These are phyloP conservation scores for Micromonas pusilla DNA, from an alignment of 139 green algal species.

Conservation along the genomic window DNA sequence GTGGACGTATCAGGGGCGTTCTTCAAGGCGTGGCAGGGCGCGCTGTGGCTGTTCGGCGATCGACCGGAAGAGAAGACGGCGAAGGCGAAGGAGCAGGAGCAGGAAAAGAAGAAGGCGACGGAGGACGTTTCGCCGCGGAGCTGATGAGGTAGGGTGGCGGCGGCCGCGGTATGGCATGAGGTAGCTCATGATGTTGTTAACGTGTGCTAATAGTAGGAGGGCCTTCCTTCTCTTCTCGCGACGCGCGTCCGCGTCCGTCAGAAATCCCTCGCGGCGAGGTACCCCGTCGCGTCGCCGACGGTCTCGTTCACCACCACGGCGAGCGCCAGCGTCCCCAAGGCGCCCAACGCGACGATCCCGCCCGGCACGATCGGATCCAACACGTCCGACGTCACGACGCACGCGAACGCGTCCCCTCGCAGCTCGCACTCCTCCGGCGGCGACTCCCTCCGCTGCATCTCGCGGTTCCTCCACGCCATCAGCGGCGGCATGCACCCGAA, in stretches of 20 bases:
- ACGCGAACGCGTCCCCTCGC: background rate
- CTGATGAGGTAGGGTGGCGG: too few relatives aligned
- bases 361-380: background rate
- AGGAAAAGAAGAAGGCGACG: background rate
- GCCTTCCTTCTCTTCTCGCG: too few relatives aligned
- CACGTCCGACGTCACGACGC: background rate
- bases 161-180: too few relatives aligned
- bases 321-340: background rate
- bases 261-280: too few relatives aligned
- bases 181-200: too few relatives aligned
- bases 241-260: too few relatives aligned
- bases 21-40: background rate
- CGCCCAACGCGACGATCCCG: background rate
- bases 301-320: background rate
- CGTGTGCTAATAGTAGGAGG: too few relatives aligned
- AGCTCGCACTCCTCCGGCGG: background rate
- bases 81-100: background rate
- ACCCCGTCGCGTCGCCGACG: background rate
- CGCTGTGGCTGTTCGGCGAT: background rate
- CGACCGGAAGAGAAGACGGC: background rate
- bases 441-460: background rate
- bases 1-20: background rate
- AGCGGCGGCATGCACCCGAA: constrained; percentile 28
- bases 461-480: constrained; percentile 17
- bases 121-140: too few relatives aligned